A percentile compares a stretch with the other conserved stretches of the same genome.
phyloP scores from a whole-genome alignment of 2,329 filamentous ascomycete genomes.

The Myriosclerotinia scirpicola region DNA sequence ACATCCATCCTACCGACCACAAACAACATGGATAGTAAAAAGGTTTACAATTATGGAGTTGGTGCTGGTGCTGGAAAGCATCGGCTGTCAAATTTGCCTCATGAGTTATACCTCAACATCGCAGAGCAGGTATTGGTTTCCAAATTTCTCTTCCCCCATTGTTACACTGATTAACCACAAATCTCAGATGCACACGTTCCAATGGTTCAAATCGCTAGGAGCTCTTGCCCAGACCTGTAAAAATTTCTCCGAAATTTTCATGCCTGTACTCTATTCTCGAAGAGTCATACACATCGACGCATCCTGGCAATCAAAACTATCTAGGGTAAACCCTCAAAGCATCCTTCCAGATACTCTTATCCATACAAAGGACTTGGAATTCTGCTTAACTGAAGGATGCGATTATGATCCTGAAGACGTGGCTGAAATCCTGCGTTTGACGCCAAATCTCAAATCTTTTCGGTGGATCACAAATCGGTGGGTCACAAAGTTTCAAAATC shows the following conservation, averaged over 20 bases:
- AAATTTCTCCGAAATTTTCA: background rate
- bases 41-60: background rate
- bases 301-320: background rate
- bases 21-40: slow-evolving; percentile 9
- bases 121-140: background rate
- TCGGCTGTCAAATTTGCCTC: background rate
- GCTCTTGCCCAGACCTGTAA: background rate
- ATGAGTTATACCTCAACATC: background rate
- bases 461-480: background rate
- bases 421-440: background rate
- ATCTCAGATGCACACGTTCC: background rate
- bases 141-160: background rate
- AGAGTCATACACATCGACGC: background rate
- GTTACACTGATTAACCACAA: background rate
- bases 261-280: background rate
- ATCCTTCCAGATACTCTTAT: background rate
- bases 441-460: background rate
- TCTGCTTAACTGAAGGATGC: background rate
- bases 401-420: background rate
- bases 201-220: background rate
- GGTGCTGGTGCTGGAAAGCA: background rate
- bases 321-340: background rate
- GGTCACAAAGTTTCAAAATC: too few relatives aligned
- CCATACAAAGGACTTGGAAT: background rate
- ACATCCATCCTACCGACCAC: background rate